These are phyloP conservation scores for Diplogelasinospora grovesii DNA, from an alignment of 495 filamentous ascomycete genomes.

Conservation along the genomic window DNA sequence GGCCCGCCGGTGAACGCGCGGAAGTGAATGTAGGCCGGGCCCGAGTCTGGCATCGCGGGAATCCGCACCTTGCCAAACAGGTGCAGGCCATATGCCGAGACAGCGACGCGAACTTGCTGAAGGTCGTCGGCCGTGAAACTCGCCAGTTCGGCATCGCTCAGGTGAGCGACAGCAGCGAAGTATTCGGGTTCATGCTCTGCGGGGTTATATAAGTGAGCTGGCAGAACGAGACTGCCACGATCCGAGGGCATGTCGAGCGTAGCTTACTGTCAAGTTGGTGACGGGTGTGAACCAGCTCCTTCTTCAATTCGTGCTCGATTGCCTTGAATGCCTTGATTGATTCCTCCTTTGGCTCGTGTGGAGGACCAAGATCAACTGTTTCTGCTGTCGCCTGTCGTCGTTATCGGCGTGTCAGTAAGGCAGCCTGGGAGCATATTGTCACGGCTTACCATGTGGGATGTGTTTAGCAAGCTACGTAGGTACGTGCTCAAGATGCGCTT, in stretches of 20 bases:
- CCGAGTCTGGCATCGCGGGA: constrained; percentile 34
- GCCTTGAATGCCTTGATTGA: constrained; percentile 44
- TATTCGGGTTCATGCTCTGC: constrained; percentile 42
- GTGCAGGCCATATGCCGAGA: constrained; percentile 48
- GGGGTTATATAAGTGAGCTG: neutral
- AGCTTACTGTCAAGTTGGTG: constrained; percentile 30
- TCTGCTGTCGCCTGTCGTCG: constrained; percentile 46
- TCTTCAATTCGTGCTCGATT: constrained; percentile 43
- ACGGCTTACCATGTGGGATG: no score
- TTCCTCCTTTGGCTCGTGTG: constrained; percentile 46
- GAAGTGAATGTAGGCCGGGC: constrained; percentile 42
- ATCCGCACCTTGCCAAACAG: constrained; percentile 52
- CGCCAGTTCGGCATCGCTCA: constrained; percentile 41
- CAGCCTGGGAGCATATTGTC: neutral
- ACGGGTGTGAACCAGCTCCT: constrained; percentile 42
- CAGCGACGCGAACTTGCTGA: constrained; percentile 42
- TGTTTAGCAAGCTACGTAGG: no score
- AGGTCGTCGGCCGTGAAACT: constrained; percentile 42
- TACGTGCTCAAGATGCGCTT: no score
- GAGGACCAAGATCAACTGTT: constrained; percentile 40
- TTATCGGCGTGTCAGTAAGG: neutral
- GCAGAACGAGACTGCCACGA: neutral
- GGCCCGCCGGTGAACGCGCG: constrained; percentile 44
- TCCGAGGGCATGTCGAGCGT: constrained; percentile 4
- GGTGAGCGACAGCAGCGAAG: constrained; percentile 40